These are phyloP conservation scores for Hypoxylon sp. DNA, from an alignment of 2,329 filamentous ascomycete genomes.

Conservation along the genomic window DNA sequence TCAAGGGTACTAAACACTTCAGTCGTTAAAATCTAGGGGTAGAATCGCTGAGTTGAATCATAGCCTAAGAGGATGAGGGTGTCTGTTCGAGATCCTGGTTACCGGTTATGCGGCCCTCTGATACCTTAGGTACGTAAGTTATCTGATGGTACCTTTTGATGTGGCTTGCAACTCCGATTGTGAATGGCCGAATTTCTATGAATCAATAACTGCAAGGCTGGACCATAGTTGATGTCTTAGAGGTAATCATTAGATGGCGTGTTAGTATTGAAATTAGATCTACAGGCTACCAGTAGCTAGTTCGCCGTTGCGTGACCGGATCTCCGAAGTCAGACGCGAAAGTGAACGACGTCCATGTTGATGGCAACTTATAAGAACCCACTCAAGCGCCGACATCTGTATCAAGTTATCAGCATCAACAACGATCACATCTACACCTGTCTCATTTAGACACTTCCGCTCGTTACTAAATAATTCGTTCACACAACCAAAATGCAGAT, in stretches of 20 bases:
- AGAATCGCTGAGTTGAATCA: background rate
- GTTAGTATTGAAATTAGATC: constrained; percentile 39
- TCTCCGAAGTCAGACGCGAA: constrained; percentile 13
- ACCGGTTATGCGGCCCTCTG: background rate
- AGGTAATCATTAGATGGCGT: constrained; percentile 26
- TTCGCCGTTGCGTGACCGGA: constrained; percentile 10
- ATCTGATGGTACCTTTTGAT: background rate
- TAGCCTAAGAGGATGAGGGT: background rate
- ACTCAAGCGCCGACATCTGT: background rate
- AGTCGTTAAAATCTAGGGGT: background rate
- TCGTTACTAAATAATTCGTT: constrained; percentile 6
- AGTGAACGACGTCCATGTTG: background rate
- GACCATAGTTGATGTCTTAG: constrained; percentile 24
- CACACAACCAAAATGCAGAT: constrained; percentile 38
- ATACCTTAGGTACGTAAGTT: background rate
- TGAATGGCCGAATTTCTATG: constrained; percentile 7
- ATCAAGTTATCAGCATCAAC: background rate
- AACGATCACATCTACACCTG: constrained; percentile 10
- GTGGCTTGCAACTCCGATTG: constrained; percentile 2
- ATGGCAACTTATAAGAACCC: constrained; percentile 33
- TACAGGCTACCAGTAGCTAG: constrained; percentile 20
- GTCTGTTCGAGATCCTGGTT: background rate
- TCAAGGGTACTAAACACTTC: background rate
- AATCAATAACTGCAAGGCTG: constrained; percentile 33
- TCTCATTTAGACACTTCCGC: constrained; percentile 8